These are phyloP conservation scores for Cladophialophora chaetospira DNA, from an alignment of 2,329 filamentous ascomycete genomes.

Conservation along the genomic window DNA sequence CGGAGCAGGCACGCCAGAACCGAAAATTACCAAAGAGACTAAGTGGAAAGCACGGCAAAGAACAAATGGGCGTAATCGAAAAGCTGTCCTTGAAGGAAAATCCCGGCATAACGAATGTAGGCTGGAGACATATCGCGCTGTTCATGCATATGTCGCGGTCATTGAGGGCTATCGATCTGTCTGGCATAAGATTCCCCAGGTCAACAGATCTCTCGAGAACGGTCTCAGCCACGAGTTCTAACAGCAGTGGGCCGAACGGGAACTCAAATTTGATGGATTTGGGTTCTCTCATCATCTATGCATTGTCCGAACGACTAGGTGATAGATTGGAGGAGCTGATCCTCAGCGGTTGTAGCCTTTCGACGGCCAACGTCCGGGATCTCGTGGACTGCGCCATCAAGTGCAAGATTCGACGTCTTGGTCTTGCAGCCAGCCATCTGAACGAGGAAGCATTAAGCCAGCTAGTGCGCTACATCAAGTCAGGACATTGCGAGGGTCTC, in stretches of 20 bases:
- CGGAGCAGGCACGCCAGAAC: slow-evolving; percentile 58
- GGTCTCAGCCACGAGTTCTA: slow-evolving; percentile 26
- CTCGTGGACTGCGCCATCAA: slow-evolving; percentile 81
- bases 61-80: slow-evolving; percentile 71
- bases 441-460: slow-evolving; percentile 73
- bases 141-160: slow-evolving; percentile 90
- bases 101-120: slow-evolving; percentile 75
- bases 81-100: slow-evolving; percentile 89
- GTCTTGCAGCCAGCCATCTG: slow-evolving; percentile 79
- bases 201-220: slow-evolving; percentile 26
- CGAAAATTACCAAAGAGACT: slow-evolving; percentile 44
- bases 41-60: slow-evolving; percentile 36
- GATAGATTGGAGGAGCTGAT: slow-evolving; percentile 80
- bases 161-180: slow-evolving; percentile 82
- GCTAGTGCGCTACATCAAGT: slow-evolving; percentile 73
- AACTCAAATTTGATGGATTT: slow-evolving; percentile 50
- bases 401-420: slow-evolving; percentile 75
- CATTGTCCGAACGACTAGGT: slow-evolving; percentile 74
- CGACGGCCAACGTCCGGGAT: slow-evolving; percentile 67
- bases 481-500: slow-evolving; percentile 79
- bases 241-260: slow-evolving; percentile 6
- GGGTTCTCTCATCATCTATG: slow-evolving; percentile 69
- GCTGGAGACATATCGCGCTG: slow-evolving; percentile 87
- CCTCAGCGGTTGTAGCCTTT: slow-evolving; percentile 76
- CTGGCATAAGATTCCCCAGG: slow-evolving; percentile 72